Evolutionary conservation across 2,329 filamentous ascomycete genomes (phyloP), one percentile per base, ranked within the genome.

Genomic region (Nakataea oryzae): DNA sequence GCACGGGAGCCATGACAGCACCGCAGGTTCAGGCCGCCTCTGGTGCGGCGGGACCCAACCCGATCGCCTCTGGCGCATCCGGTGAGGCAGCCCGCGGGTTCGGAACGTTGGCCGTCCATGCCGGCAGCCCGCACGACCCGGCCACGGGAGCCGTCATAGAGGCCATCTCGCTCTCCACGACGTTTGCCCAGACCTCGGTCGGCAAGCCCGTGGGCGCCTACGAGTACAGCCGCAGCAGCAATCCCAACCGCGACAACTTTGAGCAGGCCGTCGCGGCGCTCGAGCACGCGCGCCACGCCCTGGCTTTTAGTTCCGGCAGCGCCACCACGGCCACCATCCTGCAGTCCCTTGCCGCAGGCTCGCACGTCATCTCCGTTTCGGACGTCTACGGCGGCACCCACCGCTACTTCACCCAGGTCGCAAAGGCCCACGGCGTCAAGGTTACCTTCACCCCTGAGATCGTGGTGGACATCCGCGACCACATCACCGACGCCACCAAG

Each of bases 301-400:
- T 99, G 62, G 93, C 95, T 66, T 99, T 97, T 78, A 89, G 90
- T 57, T 97, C 92, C 29, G 95, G 95, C 69, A 96, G 91, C 68
- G 93, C 95, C 56, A 92, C 95, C 62, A 99, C 95, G 0, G 93
- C 95, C 64, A 91, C 85, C 69, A 91, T 99, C 71, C 85, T 99
- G 63, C 95, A 97, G 78, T 95, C 90, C 68, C 85, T 99, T 63
- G 92, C 93, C 28, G 83, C 89, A 14, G 93, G 92, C 65, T 95
- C 91, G 58, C 95, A 99, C 78, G 91, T 99, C 70, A 88, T 99
- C 69, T 97, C 92, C 65, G 91, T 99, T 58, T 96, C 92, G 57
- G 95, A 99, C 74, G 93, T 99, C 69, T 99, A 99, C 75, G 95
- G 95, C 69, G 95, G 95, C 69, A 99, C 95, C 55, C 95, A 99